Conservation (phyloP, 148 eudicot genomes). For the Rheum nobile region DNA sequence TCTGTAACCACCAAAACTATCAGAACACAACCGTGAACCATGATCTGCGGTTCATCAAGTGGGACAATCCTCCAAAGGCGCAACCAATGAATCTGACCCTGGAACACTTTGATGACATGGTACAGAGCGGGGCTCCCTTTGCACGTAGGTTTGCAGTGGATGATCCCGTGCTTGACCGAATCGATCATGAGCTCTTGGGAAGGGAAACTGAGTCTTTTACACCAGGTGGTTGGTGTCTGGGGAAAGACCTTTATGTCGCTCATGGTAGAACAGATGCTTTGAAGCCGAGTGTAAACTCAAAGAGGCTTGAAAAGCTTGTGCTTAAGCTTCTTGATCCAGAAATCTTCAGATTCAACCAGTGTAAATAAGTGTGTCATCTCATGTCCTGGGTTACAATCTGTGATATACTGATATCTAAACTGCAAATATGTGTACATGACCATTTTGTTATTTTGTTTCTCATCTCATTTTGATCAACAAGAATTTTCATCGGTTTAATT, state of each 20-base stretch:
- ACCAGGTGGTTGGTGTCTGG: slow-evolving; percentile 67
- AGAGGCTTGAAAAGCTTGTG: slow-evolving; percentile 61
- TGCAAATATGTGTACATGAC: too few species aligned
- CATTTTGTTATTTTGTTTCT: too few species aligned
- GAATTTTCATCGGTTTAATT: too few species aligned
- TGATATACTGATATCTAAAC: too few species aligned
- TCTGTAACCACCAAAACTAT: slow-evolving; percentile 84
- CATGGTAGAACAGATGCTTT: slow-evolving; percentile 44
- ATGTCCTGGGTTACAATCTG: not conserved
- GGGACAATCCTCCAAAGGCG: slow-evolving; percentile 60
- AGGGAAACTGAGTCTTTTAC: slow-evolving; percentile 35
- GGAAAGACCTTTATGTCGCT: slow-evolving; percentile 52
- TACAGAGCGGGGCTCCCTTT: slow-evolving; percentile 74
- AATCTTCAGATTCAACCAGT: slow-evolving; percentile 71
- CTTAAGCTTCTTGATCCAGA: slow-evolving; percentile 65
- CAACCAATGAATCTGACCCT: slow-evolving; percentile 56
- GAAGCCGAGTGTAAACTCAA: slow-evolving; percentile 56
- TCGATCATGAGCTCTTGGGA: slow-evolving; percentile 53
- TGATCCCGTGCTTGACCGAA: slow-evolving; percentile 62
- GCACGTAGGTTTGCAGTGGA: slow-evolving; percentile 47
- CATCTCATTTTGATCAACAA: too few species aligned
- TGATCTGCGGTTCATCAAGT: slow-evolving; percentile 48
- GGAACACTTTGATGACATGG: slow-evolving; percentile 51
- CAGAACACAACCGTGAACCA: slow-evolving; percentile 92
- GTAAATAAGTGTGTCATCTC: slow-evolving; percentile 23